These are phyloP conservation scores for Teratosphaeria gauchensis DNA, from an alignment of 2,329 filamentous ascomycete genomes.

Conservation along the genomic window DNA sequence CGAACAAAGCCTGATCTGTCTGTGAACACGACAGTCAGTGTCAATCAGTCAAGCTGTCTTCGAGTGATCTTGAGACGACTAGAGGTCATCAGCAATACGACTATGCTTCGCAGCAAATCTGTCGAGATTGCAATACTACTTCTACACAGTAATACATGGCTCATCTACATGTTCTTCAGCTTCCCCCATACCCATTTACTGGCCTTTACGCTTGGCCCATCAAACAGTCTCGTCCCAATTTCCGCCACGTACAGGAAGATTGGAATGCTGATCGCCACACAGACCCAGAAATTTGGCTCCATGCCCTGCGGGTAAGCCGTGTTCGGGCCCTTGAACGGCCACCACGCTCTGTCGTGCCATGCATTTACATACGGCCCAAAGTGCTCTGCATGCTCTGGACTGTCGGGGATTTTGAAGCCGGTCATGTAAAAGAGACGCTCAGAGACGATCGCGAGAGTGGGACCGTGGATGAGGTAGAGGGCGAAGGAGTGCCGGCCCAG, in stretches of 20 bases:
- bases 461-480: constrained; percentile 56
- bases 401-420: constrained; percentile 14
- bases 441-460: constrained; percentile 47
- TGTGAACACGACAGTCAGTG: neutral
- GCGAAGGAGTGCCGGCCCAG: constrained; percentile 53
- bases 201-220: constrained; percentile 9
- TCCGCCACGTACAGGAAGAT: constrained; percentile 19
- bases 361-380: constrained; percentile 6
- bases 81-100: neutral
- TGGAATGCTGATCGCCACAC: constrained; percentile 13
- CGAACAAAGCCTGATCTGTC: no score
- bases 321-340: constrained; percentile 12
- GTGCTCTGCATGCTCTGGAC: constrained; percentile 8
- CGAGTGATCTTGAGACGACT: no score
- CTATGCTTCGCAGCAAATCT: neutral
- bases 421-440: constrained; percentile 31
- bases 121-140: neutral
- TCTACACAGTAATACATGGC: neutral
- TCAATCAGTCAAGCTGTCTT: neutral
- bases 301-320: constrained; percentile 12
- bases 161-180: neutral
- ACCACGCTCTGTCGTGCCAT: constrained; percentile 13
- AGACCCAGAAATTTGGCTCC: constrained; percentile 18
- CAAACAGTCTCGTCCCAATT: constrained; percentile 17
- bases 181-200: neutral